A percentile compares a stretch with the other conserved stretches of the same genome.
Conservation (phyloP, 208 protist genomes). For the Phytomonas francai region DNA sequence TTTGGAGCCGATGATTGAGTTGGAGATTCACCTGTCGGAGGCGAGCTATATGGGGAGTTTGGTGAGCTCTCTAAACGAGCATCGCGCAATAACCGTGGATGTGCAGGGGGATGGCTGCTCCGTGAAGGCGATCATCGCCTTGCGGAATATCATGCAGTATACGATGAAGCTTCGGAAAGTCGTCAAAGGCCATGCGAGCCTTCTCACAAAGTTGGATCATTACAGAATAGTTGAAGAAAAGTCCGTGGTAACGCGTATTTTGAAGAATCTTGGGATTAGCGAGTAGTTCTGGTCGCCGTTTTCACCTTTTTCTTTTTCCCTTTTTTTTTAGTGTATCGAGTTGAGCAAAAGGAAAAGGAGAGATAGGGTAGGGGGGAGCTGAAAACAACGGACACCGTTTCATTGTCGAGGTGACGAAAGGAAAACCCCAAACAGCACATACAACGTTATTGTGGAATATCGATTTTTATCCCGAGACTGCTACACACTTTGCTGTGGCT, state of each 20-base stretch:
- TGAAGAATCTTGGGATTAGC: conserved; percentile 76
- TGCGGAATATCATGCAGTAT: conserved; percentile 81
- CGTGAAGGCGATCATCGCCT: conserved; percentile 61
- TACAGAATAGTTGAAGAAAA: conserved; percentile 78
- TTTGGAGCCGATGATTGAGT: conserved; percentile 85
- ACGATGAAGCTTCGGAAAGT: conserved; percentile 82
- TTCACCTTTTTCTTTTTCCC: too few species aligned
- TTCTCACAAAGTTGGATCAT: conserved; percentile 59
- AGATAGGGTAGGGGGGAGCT: background rate
- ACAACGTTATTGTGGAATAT: too few species aligned
- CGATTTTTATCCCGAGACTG: too few species aligned
- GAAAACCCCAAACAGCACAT: too few species aligned
- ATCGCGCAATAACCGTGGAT: conserved; percentile 68
- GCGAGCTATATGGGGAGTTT: conserved; percentile 60
- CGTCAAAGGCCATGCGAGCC: conserved; percentile 83
- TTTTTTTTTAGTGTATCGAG: background rate
- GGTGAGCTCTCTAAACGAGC: conserved; percentile 69
- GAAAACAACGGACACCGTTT: too few species aligned
- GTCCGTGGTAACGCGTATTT: conserved; percentile 53
- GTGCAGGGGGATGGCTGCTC: conserved; percentile 75
- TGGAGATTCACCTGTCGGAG: conserved; percentile 82
- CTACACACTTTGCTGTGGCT: too few species aligned
- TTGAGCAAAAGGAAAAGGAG: background rate
- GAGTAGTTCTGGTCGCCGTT: conserved; percentile 10
- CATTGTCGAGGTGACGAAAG: too few species aligned